phyloP scores from a whole-genome alignment of 306 rosid species.

The Abrus precatorius region DNA sequence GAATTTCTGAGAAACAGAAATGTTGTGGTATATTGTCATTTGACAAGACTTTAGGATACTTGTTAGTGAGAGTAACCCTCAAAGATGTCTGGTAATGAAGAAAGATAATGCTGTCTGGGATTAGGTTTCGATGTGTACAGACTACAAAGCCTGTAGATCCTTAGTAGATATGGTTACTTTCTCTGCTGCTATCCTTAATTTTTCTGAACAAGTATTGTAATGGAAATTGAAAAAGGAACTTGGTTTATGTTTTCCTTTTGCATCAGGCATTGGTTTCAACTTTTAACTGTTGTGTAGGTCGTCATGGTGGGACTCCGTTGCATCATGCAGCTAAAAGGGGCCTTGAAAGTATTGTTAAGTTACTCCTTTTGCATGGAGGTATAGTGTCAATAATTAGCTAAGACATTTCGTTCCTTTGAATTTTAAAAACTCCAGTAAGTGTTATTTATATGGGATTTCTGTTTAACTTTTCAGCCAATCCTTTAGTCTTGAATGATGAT shows the following conservation, averaged over 20 bases:
- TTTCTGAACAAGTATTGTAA: background rate
- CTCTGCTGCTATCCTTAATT: constrained; percentile 9
- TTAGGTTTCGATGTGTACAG: constrained; percentile 28
- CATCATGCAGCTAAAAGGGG: constrained; percentile 99
- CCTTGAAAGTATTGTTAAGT: constrained; percentile 71
- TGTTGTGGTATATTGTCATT: background rate
- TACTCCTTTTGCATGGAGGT: constrained; percentile 92
- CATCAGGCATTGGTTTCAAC: constrained; percentile 29
- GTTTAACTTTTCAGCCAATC: constrained; percentile 72
- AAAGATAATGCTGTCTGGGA: constrained; percentile 11
- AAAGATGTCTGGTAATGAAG: background rate
- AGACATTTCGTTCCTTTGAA: constrained; percentile 34
- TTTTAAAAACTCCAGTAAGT: constrained; percentile 18
- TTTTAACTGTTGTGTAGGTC: constrained; percentile 58
- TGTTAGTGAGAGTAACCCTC: background rate
- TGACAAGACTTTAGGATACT: background rate
- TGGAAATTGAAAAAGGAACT: constrained; percentile 33
- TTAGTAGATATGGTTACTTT: constrained; percentile 40
- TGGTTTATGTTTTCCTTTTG: constrained; percentile 29
- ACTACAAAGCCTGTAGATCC: constrained; percentile 5
- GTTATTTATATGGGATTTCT: constrained; percentile 40
- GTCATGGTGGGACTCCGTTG: constrained; percentile 90
- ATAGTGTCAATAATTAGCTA: constrained; percentile 26
- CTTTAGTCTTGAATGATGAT: constrained; percentile 89
- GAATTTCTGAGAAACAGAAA: constrained; percentile 13